Evolutionary conservation across 306 rosid species (phyloP).

Genomic region (Styphnolobium japonicum): DNA sequence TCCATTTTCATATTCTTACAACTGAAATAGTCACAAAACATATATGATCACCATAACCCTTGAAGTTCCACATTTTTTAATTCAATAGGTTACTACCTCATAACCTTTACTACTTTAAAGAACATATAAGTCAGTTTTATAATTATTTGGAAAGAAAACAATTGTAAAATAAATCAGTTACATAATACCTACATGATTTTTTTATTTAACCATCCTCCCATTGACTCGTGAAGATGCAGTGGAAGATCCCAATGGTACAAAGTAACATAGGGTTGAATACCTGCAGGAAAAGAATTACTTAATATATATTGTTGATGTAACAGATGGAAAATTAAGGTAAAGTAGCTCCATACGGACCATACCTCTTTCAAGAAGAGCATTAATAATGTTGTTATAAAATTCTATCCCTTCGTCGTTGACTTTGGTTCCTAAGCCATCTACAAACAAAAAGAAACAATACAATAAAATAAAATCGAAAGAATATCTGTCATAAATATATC

Average conservation of each 20-base stretch:
- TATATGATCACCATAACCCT: neutral
- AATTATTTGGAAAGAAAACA: neutral
- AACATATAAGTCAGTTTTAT: neutral
- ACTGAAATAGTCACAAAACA: neutral
- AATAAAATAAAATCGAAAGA: conserved; percentile 7
- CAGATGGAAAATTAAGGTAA: conserved; percentile 7
- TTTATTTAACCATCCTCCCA: conserved; percentile 87
- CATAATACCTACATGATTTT: conserved; percentile 61
- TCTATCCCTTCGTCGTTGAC: conserved; percentile 77
- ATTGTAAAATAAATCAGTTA: neutral
- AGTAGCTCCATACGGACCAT: conserved; percentile 5
- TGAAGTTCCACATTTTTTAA: neutral
- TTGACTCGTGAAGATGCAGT: conserved; percentile 77
- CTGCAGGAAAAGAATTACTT: conserved; percentile 45
- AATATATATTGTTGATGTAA: conserved; percentile 9
- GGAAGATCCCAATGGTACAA: conserved; percentile 99
- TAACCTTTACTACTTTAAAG: conserved; percentile 6
- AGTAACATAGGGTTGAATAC: conserved; percentile 82
- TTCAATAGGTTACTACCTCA: neutral
- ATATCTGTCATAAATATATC: neutral
- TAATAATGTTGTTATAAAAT: conserved; percentile 73
- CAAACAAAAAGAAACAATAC: conserved; percentile 17
- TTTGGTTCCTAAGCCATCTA: conserved; percentile 91
- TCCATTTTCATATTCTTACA: neutral
- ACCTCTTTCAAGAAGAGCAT: conserved; percentile 90